Base-by-base conservation (phyloP, 441 rosid species). In the Dalechampia spathulata region DNA sequence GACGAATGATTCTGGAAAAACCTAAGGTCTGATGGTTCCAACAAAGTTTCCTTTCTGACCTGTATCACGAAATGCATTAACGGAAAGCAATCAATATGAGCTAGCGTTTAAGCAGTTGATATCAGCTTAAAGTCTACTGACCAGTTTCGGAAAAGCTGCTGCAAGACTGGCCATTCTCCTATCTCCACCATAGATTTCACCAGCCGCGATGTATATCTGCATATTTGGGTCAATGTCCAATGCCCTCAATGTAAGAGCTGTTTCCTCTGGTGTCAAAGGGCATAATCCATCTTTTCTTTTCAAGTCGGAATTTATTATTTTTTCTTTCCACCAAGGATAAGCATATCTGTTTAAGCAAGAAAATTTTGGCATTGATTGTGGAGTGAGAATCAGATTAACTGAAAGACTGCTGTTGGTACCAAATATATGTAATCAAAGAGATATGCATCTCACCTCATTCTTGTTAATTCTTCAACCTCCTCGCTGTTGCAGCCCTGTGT, bases 261-360 rank as follows among this genome's bases (percentile, higher is more conserved):
- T 90, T 79, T 90, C 97, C 73, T 87, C 97, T 14, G 97, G 97
- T 12, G 94, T 90, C 78, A 87, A 76, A 58, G 97, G 96, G 65
- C 97, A 90, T 50, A 85, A 59, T n/a, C 97, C 97, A 68, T 90
- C 97, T 70, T 76, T 82, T 63, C 97, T 83, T 74, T 83, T 87
- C 74, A 73, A 60, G 41, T 90, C 96, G 0, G 97, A 90, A 69
- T 85, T 77, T 58, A 90, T 85, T 57, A 87, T 79, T 68, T 90
- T 90, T 67, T 87, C 97, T 68, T 90, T 90, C 97, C 97, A 90
- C 96, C 86, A 87, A 7, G 96, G 96, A 77, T 90, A 90, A 67
- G 96, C 87, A 68, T 90, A 85, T 75, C 97, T 90, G 80, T 58
- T 52, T 52, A 65, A 32, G 47, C 25, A 57, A 49, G 51, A 66